phyloP scores from a whole-genome alignment of 306 rosid species.

The Citrullus colocynthis region DNA sequence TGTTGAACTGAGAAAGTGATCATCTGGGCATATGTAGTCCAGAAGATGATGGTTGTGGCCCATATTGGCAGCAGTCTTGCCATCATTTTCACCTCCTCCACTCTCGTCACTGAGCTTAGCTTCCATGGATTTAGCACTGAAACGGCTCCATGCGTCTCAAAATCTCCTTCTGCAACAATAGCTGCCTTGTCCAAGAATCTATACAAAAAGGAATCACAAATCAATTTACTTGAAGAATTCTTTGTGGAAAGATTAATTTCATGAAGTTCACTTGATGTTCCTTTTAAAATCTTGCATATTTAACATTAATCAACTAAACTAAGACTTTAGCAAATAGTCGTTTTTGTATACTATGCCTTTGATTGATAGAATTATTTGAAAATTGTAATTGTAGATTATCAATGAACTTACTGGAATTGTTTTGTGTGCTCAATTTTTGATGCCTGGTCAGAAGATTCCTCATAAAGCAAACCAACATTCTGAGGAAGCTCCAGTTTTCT shows the following conservation, averaged over 20 bases:
- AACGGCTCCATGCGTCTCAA: conserved; percentile 19
- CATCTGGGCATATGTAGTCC: conserved; percentile 92
- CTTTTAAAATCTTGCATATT: background rate
- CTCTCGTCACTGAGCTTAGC: conserved; percentile 57
- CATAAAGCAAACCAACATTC: conserved; percentile 35
- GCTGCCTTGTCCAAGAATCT: conserved; percentile 88
- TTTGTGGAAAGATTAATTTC: background rate
- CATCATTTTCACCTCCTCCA: conserved; percentile 94
- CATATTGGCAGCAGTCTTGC: conserved; percentile 67
- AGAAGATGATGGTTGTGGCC: conserved; percentile 91
- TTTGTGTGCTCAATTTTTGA: conserved; percentile 47
- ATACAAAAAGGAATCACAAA: background rate
- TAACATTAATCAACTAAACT: background rate
- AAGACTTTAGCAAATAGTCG: background rate
- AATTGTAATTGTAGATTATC: background rate
- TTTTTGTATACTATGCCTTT: background rate
- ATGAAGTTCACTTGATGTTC: background rate
- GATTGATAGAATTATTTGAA: background rate
- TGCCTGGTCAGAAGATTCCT: conserved; percentile 43
- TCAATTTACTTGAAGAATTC: background rate
- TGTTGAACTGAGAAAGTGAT: conserved; percentile 90
- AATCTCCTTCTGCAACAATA: conserved; percentile 44
- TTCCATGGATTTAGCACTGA: conserved; percentile 61
- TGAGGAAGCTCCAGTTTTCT: conserved; percentile 41
- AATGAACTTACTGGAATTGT: conserved; percentile 44